A percentile compares a stretch with the other conserved stretches of the same genome.
phyloP scores from a whole-genome alignment of 768 basidiomycete species.

The Russula dissimulans region DNA sequence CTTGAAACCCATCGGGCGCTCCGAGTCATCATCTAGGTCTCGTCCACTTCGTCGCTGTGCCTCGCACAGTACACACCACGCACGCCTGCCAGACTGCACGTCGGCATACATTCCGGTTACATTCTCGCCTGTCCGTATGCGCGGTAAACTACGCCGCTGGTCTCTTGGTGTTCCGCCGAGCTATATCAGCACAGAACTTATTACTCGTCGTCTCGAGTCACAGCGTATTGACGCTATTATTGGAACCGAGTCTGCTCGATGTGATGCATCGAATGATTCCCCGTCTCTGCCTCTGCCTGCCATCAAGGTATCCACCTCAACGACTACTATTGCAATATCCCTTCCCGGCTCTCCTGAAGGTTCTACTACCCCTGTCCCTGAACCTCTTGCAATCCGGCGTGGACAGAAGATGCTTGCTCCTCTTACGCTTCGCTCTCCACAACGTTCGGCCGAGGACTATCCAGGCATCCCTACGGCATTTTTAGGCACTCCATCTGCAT shows the following conservation, averaged over 20 bases:
- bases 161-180: conserved; percentile 16
- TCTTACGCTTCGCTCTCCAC: conserved; percentile 21
- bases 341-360: conserved; percentile 21
- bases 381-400: conserved; percentile 32
- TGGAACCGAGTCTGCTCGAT: not conserved
- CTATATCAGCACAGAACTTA: conserved; percentile 16
- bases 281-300: conserved; percentile 22
- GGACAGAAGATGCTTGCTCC: conserved; percentile 29
- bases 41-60: conserved; percentile 11
- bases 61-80: not conserved
- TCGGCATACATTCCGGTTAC: not conserved
- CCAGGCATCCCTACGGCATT: conserved; percentile 38
- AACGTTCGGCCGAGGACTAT: conserved; percentile 25
- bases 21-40: not conserved
- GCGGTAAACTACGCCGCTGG: conserved; percentile 18
- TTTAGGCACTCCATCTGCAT: conserved; percentile 29
- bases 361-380: not conserved
- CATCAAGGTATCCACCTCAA: conserved; percentile 29
- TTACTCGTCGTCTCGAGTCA: conserved; percentile 7
- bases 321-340: conserved; percentile 24
- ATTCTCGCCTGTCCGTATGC: not conserved
- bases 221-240: conserved; percentile 5
- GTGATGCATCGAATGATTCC: not conserved
- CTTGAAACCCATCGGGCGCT: not conserved
- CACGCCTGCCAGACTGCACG: not conserved